Percentiles rank a stretch among this genome's conserved stretches.
phyloP scores from a whole-genome alignment of 495 filamentous ascomycete genomes.

The Podospora pseudoanserina region DNA sequence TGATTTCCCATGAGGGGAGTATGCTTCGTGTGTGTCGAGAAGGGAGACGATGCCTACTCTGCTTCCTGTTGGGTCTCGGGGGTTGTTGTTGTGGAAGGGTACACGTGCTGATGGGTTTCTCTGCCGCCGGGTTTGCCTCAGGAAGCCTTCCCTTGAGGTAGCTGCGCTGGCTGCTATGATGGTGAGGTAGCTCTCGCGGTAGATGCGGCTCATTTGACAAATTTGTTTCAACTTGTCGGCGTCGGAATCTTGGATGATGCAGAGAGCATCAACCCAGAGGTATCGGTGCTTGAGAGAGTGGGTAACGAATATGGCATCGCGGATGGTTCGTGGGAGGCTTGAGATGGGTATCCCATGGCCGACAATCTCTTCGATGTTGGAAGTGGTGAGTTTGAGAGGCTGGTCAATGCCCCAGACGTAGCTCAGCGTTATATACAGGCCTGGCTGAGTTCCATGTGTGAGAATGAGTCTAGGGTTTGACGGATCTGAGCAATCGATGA shows the following conservation, averaged over 20 bases:
- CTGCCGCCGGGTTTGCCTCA: background rate
- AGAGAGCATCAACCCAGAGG: conserved; percentile 4
- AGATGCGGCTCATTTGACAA: background rate
- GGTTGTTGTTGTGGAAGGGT: background rate
- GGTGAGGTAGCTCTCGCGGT: conserved; percentile 3
- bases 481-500: background rate
- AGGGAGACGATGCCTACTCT: background rate
- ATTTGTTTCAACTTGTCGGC: background rate
- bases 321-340: background rate
- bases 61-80: background rate
- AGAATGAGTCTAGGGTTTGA: background rate
- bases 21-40: background rate
- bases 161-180: background rate
- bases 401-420: background rate
- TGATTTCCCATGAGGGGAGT: background rate
- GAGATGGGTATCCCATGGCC: background rate
- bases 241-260: conserved; percentile 1
- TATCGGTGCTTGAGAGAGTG: background rate
- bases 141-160: background rate
- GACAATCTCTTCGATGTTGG: background rate
- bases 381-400: background rate
- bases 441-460: background rate
- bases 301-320: background rate
- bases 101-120: background rate
- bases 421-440: background rate